These are phyloP conservation scores for Malus domestica DNA, from an alignment of 306 rosid genomes.

Conservation along the genomic window DNA sequence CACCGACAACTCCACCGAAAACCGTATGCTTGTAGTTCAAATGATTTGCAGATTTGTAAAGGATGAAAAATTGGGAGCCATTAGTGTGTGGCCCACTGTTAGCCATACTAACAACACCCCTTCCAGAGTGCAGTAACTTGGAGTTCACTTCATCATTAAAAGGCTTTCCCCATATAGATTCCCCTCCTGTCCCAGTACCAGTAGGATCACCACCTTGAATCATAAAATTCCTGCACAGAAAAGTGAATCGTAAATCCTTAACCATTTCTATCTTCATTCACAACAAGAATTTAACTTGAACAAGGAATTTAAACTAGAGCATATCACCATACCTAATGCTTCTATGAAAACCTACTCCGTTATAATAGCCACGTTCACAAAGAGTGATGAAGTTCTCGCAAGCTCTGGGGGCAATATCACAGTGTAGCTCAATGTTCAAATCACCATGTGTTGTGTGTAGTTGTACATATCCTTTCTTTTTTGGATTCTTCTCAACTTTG, in stretches of 20 bases:
- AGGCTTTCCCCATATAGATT: constrained; percentile 95
- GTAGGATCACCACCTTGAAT: constrained; percentile 99
- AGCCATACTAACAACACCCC: constrained; percentile 98
- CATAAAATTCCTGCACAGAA: constrained; percentile 79
- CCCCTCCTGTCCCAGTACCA: constrained; percentile 91
- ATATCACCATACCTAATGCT: constrained; percentile 55
- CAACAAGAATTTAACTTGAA: background rate
- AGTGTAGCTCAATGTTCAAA: constrained; percentile 89
- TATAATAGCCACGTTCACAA: constrained; percentile 87
- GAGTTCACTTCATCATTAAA: constrained; percentile 91
- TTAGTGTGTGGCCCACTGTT: constrained; percentile 96
- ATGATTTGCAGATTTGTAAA: constrained; percentile 90
- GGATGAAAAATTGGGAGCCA: constrained; percentile 94
- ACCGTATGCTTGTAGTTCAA: constrained; percentile 93
- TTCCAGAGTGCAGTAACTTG: constrained; percentile 84
- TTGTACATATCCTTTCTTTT: constrained; percentile 89
- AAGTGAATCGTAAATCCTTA: background rate
- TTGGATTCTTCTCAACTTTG: constrained; percentile 94
- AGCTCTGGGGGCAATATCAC: constrained; percentile 89
- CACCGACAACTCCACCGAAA: constrained; percentile 90
- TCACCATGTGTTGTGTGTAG: constrained; percentile 92
- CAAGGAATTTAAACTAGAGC: background rate
- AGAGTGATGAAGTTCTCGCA: constrained; percentile 94
- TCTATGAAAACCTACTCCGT: constrained; percentile 87
- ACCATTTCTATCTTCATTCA: constrained; percentile 1